A percentile compares a stretch with the other conserved stretches of the same genome.
Evolutionary conservation across 257 asterid genomes (phyloP).

Genomic region (Ocimum tenuiflorum): DNA sequence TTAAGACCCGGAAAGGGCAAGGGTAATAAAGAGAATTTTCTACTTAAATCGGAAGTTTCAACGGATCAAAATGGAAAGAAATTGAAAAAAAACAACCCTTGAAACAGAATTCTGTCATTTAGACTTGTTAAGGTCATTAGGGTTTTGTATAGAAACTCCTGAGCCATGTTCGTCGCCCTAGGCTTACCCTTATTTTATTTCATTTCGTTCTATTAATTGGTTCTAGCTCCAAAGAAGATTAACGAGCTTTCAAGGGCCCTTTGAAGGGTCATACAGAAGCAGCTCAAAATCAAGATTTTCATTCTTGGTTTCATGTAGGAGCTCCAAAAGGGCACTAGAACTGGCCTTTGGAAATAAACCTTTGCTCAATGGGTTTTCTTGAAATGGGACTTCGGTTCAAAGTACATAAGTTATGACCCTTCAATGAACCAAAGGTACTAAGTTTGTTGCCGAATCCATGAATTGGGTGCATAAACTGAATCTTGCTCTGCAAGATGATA

Average conservation of each 20-base stretch:
- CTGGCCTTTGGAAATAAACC: slow-evolving; percentile 38
- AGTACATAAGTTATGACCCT: slow-evolving; percentile 50
- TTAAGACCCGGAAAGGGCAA: too few species aligned
- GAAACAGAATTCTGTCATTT: too few species aligned
- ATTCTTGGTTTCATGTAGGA: slow-evolving; percentile 82
- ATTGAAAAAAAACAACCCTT: too few species aligned
- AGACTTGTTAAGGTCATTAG: too few species aligned
- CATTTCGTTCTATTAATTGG: too few species aligned
- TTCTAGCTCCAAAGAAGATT: too few species aligned
- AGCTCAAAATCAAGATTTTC: slow-evolving; percentile 95
- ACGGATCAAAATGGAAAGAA: too few species aligned
- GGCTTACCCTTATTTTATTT: too few species aligned
- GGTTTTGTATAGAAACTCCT: too few species aligned
- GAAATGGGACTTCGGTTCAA: slow-evolving; percentile 28
- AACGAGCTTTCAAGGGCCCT: slow-evolving; percentile 67
- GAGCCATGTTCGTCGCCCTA: too few species aligned
- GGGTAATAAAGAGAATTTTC: too few species aligned
- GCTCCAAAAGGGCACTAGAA: slow-evolving; percentile 71
- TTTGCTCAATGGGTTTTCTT: slow-evolving; percentile 37
- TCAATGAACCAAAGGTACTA: slow-evolving; percentile 40
- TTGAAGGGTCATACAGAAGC: slow-evolving; percentile 72
- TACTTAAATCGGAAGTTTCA: too few species aligned
- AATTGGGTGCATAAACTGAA: slow-evolving; percentile 59
- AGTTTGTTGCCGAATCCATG: slow-evolving; percentile 50
- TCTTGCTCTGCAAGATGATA: slow-evolving; percentile 48